Evolutionary conservation across 2,329 filamentous ascomycete genomes (phyloP).

Genomic region (Arthroderma sp.): DNA sequence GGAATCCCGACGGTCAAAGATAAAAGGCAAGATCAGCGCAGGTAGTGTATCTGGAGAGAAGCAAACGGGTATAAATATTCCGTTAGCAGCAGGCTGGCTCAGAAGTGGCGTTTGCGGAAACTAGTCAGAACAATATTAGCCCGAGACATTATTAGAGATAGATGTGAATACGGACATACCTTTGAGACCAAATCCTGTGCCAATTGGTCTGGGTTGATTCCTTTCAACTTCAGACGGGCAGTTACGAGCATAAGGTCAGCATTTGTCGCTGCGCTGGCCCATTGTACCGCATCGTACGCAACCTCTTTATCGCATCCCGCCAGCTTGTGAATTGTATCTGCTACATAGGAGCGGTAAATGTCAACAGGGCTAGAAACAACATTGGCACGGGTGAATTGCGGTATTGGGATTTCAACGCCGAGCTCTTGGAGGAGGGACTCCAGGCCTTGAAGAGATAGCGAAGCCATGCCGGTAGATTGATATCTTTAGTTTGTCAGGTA

Average conservation of each 20-base stretch:
- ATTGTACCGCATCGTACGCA: conserved; percentile 64
- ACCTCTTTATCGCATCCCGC: conserved; percentile 58
- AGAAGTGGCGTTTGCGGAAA: conserved; percentile 66
- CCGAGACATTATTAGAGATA: background rate
- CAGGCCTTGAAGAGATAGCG: background rate
- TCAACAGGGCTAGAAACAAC: conserved; percentile 53
- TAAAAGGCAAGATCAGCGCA: conserved; percentile 55
- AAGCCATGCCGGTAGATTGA: background rate
- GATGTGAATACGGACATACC: conserved; percentile 28
- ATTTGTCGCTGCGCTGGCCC: conserved; percentile 69
- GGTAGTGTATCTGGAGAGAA: conserved; percentile 59
- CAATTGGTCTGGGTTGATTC: conserved; percentile 52
- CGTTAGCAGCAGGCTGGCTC: conserved; percentile 54
- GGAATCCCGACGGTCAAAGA: conserved; percentile 48
- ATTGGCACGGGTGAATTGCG: background rate
- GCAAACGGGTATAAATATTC: conserved; percentile 66
- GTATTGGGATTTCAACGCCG: background rate
- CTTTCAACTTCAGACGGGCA: conserved; percentile 64
- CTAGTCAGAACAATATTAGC: conserved; percentile 27
- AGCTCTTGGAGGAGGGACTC: background rate
- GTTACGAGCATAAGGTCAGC: conserved; percentile 69
- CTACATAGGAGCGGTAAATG: conserved; percentile 66
- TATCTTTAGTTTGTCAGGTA: too few species aligned
- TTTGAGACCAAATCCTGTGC: conserved; percentile 51
- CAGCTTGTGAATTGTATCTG: conserved; percentile 53